phyloP scores from a whole-genome alignment of 2,329 filamentous ascomycete genomes.

The Fusarium tjaetaba region DNA sequence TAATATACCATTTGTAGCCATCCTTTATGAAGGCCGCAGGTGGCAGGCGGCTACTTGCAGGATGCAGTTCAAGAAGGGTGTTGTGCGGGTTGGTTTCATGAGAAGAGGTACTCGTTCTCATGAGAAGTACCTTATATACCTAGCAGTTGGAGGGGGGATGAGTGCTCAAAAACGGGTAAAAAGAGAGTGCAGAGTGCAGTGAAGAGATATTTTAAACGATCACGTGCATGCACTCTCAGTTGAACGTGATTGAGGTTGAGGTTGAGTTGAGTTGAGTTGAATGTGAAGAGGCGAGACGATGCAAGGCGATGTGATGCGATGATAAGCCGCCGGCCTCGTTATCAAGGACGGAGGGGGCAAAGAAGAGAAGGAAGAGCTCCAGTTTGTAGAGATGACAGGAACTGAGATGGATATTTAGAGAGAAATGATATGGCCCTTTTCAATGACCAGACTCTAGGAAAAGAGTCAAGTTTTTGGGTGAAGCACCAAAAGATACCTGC shows the following conservation, averaged over 20 bases:
- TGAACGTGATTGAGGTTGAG: slow-evolving; percentile 16
- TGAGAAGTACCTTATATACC: slow-evolving; percentile 25
- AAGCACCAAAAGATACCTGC: neutral
- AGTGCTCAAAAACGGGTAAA: neutral
- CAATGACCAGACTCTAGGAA: neutral
- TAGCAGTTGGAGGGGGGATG: neutral
- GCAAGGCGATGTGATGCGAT: slow-evolving; percentile 26
- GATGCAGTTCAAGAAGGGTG: slow-evolving; percentile 33
- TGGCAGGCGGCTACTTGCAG: slow-evolving; percentile 38
- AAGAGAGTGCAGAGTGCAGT: slow-evolving; percentile 24
- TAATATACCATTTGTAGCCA: slow-evolving; percentile 47
- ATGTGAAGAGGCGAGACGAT: slow-evolving; percentile 28
- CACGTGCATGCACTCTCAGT: slow-evolving; percentile 2
- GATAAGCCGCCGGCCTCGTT: slow-evolving; percentile 42
- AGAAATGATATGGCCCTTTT: neutral
- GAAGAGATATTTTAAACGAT: neutral
- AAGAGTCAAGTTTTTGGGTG: neutral
- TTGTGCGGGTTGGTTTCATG: slow-evolving; percentile 31
- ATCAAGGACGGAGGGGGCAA: slow-evolving; percentile 38
- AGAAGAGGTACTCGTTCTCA: slow-evolving; percentile 33
- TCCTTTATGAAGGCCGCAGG: slow-evolving; percentile 38
- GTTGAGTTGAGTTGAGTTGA: neutral
- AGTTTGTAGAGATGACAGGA: slow-evolving; percentile 11
- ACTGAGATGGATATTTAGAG: neutral
- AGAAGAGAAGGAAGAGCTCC: slow-evolving; percentile 12